Percentiles rank a stretch among this genome's conserved stretches.
These are phyloP conservation scores for Dendryphion nanum DNA, from an alignment of 2,329 filamentous ascomycete species.

Conservation along the genomic window DNA sequence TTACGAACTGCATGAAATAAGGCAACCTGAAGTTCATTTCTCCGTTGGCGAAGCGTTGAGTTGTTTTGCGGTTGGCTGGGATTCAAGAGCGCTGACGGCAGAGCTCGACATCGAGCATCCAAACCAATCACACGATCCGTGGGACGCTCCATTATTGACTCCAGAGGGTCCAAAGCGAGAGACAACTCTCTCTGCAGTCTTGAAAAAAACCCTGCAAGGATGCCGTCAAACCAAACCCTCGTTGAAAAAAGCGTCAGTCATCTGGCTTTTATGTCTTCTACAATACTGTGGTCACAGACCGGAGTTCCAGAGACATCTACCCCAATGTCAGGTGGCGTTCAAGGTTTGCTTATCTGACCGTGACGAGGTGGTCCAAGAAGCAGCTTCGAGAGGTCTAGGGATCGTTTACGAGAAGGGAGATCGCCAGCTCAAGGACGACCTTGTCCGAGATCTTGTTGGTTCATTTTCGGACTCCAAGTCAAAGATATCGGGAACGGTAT, in stretches of 20 bases:
- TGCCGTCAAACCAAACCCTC: slow-evolving; percentile 85
- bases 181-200: slow-evolving; percentile 52
- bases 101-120: slow-evolving; percentile 70
- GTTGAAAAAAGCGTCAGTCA: slow-evolving; percentile 85
- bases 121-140: slow-evolving; percentile 32
- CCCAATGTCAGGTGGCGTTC: slow-evolving; percentile 82
- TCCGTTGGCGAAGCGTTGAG: slow-evolving; percentile 85
- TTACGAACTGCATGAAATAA: slow-evolving; percentile 77
- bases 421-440: slow-evolving; percentile 71
- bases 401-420: slow-evolving; percentile 93
- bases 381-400: slow-evolving; percentile 85
- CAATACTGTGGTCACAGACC: slow-evolving; percentile 82
- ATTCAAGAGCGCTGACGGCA: slow-evolving; percentile 73
- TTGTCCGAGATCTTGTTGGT: slow-evolving; percentile 83
- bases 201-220: slow-evolving; percentile 73
- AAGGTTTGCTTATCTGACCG: slow-evolving; percentile 82
- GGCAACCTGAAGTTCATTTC: slow-evolving; percentile 85
- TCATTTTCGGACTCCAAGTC: slow-evolving; percentile 77
- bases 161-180: slow-evolving; percentile 31
- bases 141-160: slow-evolving; percentile 27
- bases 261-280: slow-evolving; percentile 90
- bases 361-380: slow-evolving; percentile 94
- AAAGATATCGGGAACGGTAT: slow-evolving; percentile 72
- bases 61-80: slow-evolving; percentile 76
- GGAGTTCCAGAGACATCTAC: slow-evolving; percentile 70